These are phyloP conservation scores for Hemisphaericaspora nanyangensis DNA, from an alignment of 805 yeast species.

Conservation along the genomic window DNA sequence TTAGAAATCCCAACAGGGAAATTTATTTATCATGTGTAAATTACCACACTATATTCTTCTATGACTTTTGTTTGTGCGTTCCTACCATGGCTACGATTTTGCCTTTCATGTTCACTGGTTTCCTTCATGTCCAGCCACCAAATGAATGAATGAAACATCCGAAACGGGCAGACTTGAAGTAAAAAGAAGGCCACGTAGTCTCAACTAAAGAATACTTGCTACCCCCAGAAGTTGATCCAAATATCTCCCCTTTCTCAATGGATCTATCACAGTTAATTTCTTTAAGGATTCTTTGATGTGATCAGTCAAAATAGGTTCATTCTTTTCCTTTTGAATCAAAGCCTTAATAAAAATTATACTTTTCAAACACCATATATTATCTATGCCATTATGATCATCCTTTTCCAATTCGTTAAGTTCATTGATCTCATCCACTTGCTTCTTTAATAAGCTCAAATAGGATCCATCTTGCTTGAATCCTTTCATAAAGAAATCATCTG, in stretches of 20 bases:
- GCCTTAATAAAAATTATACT: slow-evolving; percentile 46
- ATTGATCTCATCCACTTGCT: slow-evolving; percentile 45
- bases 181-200: no score
- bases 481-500: slow-evolving; percentile 37
- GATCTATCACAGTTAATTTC: slow-evolving; percentile 53
- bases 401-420: slow-evolving; percentile 72
- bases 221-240: slow-evolving; percentile 28
- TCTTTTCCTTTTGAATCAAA: slow-evolving; percentile 14
- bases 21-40: no score
- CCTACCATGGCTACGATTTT: no score
- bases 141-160: no score
- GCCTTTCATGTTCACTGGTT: no score
- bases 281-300: slow-evolving; percentile 36
- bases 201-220: slow-evolving; percentile 2
- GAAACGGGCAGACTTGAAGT: no score
- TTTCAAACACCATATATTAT: slow-evolving; percentile 76
- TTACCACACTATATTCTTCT: no score
- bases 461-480: slow-evolving; percentile 15
- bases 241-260: slow-evolving; percentile 61
- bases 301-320: slow-evolving; percentile 12
- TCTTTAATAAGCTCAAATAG: slow-evolving; percentile 37
- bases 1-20: no score
- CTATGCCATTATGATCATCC: slow-evolving; percentile 48
- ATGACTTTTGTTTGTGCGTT: no score
- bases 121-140: no score